These are phyloP conservation scores for Fermentozyma sake DNA, from an alignment of 1,139 yeast species.

Conservation along the genomic window DNA sequence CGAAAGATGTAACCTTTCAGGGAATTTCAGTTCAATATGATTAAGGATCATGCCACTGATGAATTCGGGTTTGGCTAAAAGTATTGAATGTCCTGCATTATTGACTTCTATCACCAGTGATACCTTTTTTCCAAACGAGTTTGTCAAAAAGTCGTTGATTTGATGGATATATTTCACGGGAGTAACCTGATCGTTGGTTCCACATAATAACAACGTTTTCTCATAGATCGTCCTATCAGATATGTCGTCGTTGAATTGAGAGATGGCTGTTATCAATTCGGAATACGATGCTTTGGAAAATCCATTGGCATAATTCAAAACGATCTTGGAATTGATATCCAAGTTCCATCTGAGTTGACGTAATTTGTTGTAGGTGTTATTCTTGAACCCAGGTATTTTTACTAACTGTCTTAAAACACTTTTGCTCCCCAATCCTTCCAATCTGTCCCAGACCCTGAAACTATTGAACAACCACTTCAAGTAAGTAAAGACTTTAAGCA, in stretches of 20 bases:
- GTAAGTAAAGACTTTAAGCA: conserved; percentile 24
- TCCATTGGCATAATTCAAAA: conserved; percentile 51
- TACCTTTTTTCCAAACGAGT: conserved; percentile 24
- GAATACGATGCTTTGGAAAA: conserved; percentile 38
- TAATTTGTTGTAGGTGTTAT: conserved; percentile 38
- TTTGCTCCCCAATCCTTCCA: conserved; percentile 55
- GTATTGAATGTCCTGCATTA: conserved; percentile 63
- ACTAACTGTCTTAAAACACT: conserved; percentile 56
- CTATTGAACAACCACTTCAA: conserved; percentile 52
- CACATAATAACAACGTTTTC: conserved; percentile 52
- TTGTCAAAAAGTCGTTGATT: conserved; percentile 21
- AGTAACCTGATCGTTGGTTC: conserved; percentile 54
- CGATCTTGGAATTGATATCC: conserved; percentile 53
- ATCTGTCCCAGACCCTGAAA: conserved; percentile 56
- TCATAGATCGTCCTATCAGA: conserved; percentile 29
- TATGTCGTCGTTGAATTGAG: conserved; percentile 31
- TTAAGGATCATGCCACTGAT: conserved; percentile 60
- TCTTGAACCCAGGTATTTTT: conserved; percentile 12
- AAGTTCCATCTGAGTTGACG: conserved; percentile 70
- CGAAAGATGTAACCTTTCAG: conserved; percentile 45
- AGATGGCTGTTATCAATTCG: conserved; percentile 41
- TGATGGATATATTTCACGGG: conserved; percentile 34
- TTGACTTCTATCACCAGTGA: conserved; percentile 37
- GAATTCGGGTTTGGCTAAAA: conserved; percentile 62
- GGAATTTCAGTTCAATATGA: conserved; percentile 50